Evolutionary conservation across 1,284 basidiomycete genomes (phyloP), one percentile per base, ranked within the genome.

Genomic region (Ustilago cynodontis): DNA sequence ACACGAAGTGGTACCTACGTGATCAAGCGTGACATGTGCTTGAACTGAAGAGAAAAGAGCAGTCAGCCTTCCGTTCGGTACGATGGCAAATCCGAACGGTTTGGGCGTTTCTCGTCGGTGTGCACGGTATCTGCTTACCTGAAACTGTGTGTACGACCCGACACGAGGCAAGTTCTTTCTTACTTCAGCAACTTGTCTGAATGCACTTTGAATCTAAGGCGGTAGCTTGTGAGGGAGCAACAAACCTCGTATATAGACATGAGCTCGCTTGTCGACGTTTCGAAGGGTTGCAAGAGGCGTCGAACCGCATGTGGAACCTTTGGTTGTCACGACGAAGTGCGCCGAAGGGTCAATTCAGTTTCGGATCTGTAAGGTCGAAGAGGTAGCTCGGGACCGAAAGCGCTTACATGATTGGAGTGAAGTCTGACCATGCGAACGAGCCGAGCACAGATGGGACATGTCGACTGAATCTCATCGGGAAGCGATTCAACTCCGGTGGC

Each of bases 21-120:
- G 29, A 71, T 65, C 59, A 60, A 33, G 16, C 65, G 45, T 16
- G 73, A 68, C 73, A 71, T 77, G 18, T 77, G 73, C 29, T 70
- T 61, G 45, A 74, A 59, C 71, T 74, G 51, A 24, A 20, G 13
- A 9, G 24, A 3, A 16, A 22, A 13, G 43, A 7, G 54, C 11
- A 7, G 37, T 18, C 24, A 41, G 26, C 22, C 20, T 35, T 13
- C 6, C 18, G 10, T 29, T 26, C 16, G 10, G 24, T 28, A 31
- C 24, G 26, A 14, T 16, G 16, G 18, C 26, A 20, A 9, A 24
- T 24, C 9, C 24, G 22, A 49, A 26, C 22, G 18, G 22, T 2
- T 24, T 11, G 22, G 8, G 9, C 22, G 22, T 54, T 2, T 56
- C 26, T 18, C 26, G 29, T 14, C n/a, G 11, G 14, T 31, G 43